phyloP scores from a whole-genome alignment of 2,329 filamentous ascomycete genomes.

The Scleromitrula shiraiana region DNA sequence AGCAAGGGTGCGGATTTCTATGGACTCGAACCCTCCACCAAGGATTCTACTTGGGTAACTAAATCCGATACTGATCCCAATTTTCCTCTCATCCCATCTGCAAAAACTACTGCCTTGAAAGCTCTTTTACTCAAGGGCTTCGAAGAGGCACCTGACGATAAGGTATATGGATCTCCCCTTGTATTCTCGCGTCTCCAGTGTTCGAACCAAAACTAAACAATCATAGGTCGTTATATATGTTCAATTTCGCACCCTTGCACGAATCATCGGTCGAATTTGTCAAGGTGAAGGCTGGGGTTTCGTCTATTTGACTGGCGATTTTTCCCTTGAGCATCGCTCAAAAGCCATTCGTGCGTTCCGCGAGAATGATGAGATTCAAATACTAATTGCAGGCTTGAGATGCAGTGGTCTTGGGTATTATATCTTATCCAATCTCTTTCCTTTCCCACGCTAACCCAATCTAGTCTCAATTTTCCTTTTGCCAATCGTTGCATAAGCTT shows the following conservation, averaged over 20 bases:
- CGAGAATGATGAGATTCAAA: slow-evolving; percentile 30
- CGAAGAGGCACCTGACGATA: slow-evolving; percentile 37
- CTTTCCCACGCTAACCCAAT: not conserved
- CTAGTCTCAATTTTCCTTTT: slow-evolving; percentile 47
- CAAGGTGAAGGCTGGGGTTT: slow-evolving; percentile 39
- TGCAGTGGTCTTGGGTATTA: slow-evolving; percentile 43
- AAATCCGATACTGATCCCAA: slow-evolving; percentile 19
- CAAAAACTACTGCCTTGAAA: slow-evolving; percentile 33
- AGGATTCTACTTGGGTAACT: slow-evolving; percentile 20
- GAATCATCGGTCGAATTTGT: slow-evolving; percentile 44
- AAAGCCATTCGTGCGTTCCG: slow-evolving; percentile 40
- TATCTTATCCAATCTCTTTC: not conserved
- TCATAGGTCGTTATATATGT: slow-evolving; percentile 43
- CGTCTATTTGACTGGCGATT: slow-evolving; percentile 38
- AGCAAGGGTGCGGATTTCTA: slow-evolving; percentile 21
- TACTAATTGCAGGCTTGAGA: slow-evolving; percentile 49
- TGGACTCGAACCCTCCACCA: slow-evolving; percentile 22
- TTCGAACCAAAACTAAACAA: not conserved
- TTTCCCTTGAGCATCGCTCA: slow-evolving; percentile 36
- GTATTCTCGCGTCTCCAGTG: not conserved
- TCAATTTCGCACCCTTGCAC: slow-evolving; percentile 47
- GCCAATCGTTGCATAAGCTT: slow-evolving; percentile 39
- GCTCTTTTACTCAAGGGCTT: slow-evolving; percentile 34
- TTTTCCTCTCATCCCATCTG: slow-evolving; percentile 29
- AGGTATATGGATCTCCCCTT: slow-evolving; percentile 29